A percentile compares a stretch with the other conserved stretches of the same genome.
These are phyloP conservation scores for Parmales sp. DNA, from an alignment of 108 stramenopile species.

Conservation along the genomic window DNA sequence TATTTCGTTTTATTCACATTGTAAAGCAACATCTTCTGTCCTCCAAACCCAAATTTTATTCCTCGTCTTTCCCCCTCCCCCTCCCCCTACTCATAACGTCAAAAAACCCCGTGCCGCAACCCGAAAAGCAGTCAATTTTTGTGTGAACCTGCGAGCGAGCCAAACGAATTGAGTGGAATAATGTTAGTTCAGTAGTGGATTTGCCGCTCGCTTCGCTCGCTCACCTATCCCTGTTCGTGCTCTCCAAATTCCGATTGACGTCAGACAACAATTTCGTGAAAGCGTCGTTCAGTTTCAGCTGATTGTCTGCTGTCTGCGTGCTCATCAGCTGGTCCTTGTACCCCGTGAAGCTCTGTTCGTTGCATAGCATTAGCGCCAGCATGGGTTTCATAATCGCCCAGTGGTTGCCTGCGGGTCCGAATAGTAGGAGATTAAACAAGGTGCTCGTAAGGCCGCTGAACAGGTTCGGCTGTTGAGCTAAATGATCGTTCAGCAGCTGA, in stretches of 20 bases:
- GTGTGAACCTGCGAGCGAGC: too few species aligned
- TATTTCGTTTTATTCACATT: too few species aligned
- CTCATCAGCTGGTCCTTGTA: slow-evolving; percentile 85
- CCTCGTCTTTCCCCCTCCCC: background rate
- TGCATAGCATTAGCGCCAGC: slow-evolving; percentile 90
- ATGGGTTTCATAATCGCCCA: slow-evolving; percentile 97
- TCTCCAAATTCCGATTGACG: slow-evolving; percentile 81
- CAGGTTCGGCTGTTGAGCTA: slow-evolving; percentile 73
- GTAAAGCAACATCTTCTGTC: too few species aligned
- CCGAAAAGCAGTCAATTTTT: slow-evolving; percentile 88
- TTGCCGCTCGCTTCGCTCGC: too few species aligned
- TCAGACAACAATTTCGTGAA: slow-evolving; percentile 80
- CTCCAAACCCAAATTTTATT: background rate
- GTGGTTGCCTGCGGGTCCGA: slow-evolving; percentile 86
- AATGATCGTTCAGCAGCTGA: slow-evolving; percentile 64
- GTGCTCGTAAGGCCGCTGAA: slow-evolving; percentile 80
- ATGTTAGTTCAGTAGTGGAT: too few species aligned
- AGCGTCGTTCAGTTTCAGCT: slow-evolving; percentile 72
- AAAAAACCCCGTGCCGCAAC: slow-evolving; percentile 81
- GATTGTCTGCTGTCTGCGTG: slow-evolving; percentile 81
- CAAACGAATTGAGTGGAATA: too few species aligned
- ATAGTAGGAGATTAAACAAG: slow-evolving; percentile 87
- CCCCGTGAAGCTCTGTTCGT: slow-evolving; percentile 71
- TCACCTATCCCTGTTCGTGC: slow-evolving; percentile 88
- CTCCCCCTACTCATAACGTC: slow-evolving; percentile 50